A percentile compares a stretch with the other conserved stretches of the same genome.
These are phyloP conservation scores for Kuraishia hungarica DNA, from an alignment of 805 yeast species.

Conservation along the genomic window DNA sequence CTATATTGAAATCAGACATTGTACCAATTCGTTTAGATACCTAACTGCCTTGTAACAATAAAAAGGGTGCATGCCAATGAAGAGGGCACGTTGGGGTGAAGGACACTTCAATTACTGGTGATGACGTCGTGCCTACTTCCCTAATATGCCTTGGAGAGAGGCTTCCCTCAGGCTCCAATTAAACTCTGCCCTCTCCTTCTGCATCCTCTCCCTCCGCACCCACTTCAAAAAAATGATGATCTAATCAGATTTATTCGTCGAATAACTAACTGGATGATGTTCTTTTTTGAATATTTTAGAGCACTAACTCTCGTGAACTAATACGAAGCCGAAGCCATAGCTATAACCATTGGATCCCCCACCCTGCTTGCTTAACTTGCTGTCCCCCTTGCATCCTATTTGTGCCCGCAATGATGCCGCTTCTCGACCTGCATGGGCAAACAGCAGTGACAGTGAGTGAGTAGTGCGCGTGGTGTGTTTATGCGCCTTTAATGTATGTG, in stretches of 20 bases:
- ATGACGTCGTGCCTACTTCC: neutral
- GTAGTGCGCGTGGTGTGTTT: too few species aligned
- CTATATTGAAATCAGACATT: too few species aligned
- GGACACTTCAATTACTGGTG: neutral
- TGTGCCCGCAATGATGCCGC: neutral
- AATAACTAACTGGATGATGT: too few species aligned
- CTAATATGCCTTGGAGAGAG: neutral
- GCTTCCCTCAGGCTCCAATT: neutral
- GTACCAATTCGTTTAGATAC: neutral
- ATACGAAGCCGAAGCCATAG: too few species aligned
- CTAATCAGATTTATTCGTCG: too few species aligned
- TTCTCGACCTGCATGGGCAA: neutral
- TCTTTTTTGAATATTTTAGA: too few species aligned
- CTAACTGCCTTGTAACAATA: neutral
- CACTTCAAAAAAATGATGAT: too few species aligned
- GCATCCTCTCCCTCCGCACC: too few species aligned
- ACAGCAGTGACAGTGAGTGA: neutral
- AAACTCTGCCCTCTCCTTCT: neutral
- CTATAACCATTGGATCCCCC: neutral
- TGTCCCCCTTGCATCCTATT: neutral
- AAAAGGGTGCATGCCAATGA: neutral
- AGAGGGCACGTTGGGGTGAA: neutral
- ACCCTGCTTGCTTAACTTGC: neutral
- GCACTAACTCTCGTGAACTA: too few species aligned
- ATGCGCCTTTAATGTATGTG: too few species aligned